Base-by-base conservation (phyloP, 345 rosid species). In the Pistacia vera region DNA sequence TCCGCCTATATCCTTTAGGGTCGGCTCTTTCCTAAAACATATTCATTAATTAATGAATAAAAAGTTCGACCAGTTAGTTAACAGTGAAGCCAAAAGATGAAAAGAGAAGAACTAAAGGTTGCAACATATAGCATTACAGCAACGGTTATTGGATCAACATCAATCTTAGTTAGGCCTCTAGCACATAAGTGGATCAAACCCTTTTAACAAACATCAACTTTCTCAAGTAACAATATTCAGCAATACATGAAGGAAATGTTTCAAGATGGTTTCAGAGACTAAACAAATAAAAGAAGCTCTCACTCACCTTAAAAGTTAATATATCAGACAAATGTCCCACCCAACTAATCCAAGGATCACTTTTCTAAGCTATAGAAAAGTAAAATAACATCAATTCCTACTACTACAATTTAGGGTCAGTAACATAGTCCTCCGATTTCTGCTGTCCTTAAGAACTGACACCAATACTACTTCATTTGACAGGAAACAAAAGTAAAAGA, bases 11-110 rank as follows among this genome's bases (percentile, higher is more conserved):
- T 55, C 67, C 74, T 48, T 35, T 63, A 58, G 36, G 14, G 33
- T 55, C 49, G 51, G 48, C 77, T 60, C 63, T 79, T 14, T 56
- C 82, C 83, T 81, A 14, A 12, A 58, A 38, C 57, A 83, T 28
- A 68, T 57, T 12, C 54, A 74, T 64, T 55, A 55, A 74, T 38
- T 41, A 55, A 36, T 11, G 5, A 74, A 65, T 10, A 64, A 54
- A 16, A 52, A 74, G 51, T 13, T 22, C 10, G 28, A 63, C 35
- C 38, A 65, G 54, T 52, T 20, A 20, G 36, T 33, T 36, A 38
- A 49, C 20, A 55, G 35, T 33, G 33, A 62, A 38, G 13, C 6
- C 4, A 55, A 5, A 5, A 16, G 56, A 11, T 36, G 41, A 44
- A 54, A 74, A 64, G 38, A 54, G 28, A 72, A 16, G 25, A 74